These are phyloP conservation scores for Noccaea bulbosa DNA, from an alignment of 345 rosid genomes.

Conservation along the genomic window DNA sequence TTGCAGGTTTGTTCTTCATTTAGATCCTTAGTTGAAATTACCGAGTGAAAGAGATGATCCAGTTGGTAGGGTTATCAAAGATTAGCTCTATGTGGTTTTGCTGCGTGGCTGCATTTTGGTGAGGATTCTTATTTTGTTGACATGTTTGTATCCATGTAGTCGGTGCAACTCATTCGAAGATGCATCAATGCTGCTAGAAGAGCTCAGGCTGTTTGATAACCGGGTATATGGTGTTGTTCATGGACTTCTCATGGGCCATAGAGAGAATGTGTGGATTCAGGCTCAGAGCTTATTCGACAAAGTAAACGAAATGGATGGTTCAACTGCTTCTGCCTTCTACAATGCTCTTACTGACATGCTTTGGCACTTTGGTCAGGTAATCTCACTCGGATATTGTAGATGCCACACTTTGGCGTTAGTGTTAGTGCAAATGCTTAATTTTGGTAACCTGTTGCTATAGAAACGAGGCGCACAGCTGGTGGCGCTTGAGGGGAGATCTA, in stretches of 20 bases:
- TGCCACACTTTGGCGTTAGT: background rate
- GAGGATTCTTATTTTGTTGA: constrained; percentile 14
- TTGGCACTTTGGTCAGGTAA: constrained; percentile 97
- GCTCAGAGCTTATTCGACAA: constrained; percentile 83
- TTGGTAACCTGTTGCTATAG: constrained; percentile 43
- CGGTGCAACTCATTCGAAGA: constrained; percentile 92
- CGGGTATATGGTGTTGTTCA: constrained; percentile 91
- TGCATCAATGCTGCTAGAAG: constrained; percentile 87
- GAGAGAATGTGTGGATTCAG: constrained; percentile 79
- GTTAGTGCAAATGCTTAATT: background rate
- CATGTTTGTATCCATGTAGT: constrained; percentile 51
- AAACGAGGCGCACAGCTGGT: constrained; percentile 81
- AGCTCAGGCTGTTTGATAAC: constrained; percentile 83
- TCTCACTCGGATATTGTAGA: background rate
- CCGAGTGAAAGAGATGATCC: background rate
- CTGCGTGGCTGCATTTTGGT: background rate
- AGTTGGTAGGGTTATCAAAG: constrained; percentile 2
- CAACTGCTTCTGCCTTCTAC: constrained; percentile 90
- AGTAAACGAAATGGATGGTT: constrained; percentile 79
- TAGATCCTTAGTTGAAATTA: constrained; percentile 17
- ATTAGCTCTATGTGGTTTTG: background rate
- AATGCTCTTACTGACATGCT: constrained; percentile 92
- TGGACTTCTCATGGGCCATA: constrained; percentile 90
- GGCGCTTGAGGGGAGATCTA: constrained; percentile 86
- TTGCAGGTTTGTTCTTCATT: constrained; percentile 69